A percentile compares a stretch with the other conserved stretches of the same genome.
Evolutionary conservation across 169 alveolate species (phyloP).

Genomic region (Cryptosporidium canis): DNA sequence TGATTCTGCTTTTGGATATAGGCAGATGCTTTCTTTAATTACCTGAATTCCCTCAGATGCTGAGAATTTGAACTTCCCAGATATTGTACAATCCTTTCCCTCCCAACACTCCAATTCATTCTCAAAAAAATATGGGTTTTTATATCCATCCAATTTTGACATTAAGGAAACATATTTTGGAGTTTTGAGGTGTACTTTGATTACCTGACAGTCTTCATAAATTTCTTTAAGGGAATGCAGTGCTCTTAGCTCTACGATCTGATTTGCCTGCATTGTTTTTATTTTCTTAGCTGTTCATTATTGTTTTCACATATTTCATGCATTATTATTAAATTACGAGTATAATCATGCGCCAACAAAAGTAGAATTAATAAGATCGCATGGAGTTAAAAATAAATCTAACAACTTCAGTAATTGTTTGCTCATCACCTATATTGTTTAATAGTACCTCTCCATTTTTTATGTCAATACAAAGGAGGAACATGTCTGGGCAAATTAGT

Average conservation of each 20-base stretch:
- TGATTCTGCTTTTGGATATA: background rate
- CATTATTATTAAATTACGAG: background rate
- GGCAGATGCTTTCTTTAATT: slow-evolving; percentile 20
- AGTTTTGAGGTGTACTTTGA: background rate
- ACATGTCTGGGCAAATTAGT: background rate
- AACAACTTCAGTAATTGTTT: background rate
- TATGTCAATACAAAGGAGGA: slow-evolving; percentile 36
- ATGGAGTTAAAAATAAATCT: background rate
- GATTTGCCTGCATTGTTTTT: slow-evolving; percentile 17
- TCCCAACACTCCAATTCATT: slow-evolving; percentile 64
- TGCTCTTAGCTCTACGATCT: slow-evolving; percentile 49
- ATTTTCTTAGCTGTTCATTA: background rate
- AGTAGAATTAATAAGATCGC: background rate
- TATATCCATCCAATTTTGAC: slow-evolving; percentile 33
- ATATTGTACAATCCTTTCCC: slow-evolving; percentile 37
- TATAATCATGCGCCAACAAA: slow-evolving; percentile 11
- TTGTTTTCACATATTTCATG: background rate
- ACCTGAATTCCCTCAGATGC: slow-evolving; percentile 50
- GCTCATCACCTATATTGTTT: background rate
- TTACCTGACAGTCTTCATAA: slow-evolving; percentile 16
- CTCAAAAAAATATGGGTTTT: slow-evolving; percentile 45
- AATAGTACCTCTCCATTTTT: slow-evolving; percentile 19
- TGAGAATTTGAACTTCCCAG: slow-evolving; percentile 41
- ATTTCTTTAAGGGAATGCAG: slow-evolving; percentile 17
- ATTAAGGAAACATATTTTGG: slow-evolving; percentile 36